These are phyloP conservation scores for Zangia roseola DNA, from an alignment of 768 basidiomycete genomes.

Conservation along the genomic window DNA sequence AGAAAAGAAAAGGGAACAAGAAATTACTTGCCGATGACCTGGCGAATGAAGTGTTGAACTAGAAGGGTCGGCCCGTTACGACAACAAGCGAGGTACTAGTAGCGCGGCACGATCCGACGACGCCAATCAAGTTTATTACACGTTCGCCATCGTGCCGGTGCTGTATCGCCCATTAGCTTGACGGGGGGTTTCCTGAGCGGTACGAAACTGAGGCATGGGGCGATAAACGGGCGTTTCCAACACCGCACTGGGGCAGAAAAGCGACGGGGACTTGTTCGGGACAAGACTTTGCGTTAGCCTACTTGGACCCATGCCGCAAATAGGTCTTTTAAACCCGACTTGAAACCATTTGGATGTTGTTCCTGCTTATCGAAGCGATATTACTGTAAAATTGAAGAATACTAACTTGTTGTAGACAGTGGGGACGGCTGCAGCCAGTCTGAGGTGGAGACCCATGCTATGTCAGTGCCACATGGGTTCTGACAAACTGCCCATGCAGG, in stretches of 20 bases:
- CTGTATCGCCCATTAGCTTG: slow-evolving; percentile 7
- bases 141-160: slow-evolving; percentile 3
- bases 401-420: background rate
- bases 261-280: slow-evolving; percentile 8
- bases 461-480: no score
- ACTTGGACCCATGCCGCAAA: background rate
- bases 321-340: background rate
- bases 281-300: background rate
- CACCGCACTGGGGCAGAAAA: slow-evolving; percentile 14
- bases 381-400: background rate
- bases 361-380: background rate
- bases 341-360: background rate
- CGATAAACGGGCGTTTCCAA: slow-evolving; percentile 8
- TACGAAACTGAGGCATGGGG: slow-evolving; percentile 1
- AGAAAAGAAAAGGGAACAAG: slow-evolving; percentile 13
- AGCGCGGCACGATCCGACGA: slow-evolving; percentile 15
- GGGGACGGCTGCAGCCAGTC: background rate
- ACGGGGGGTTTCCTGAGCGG: slow-evolving; percentile 1
- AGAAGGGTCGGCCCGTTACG: slow-evolving; percentile 4
- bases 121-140: slow-evolving; percentile 4
- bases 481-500: no score
- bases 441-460: background rate
- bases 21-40: slow-evolving; percentile 7
- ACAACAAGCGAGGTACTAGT: slow-evolving; percentile 23
- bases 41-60: background rate